Evolutionary conservation across 2,329 filamentous ascomycete genomes (phyloP).

Genomic region (Chaetomiaceae sp.): DNA sequence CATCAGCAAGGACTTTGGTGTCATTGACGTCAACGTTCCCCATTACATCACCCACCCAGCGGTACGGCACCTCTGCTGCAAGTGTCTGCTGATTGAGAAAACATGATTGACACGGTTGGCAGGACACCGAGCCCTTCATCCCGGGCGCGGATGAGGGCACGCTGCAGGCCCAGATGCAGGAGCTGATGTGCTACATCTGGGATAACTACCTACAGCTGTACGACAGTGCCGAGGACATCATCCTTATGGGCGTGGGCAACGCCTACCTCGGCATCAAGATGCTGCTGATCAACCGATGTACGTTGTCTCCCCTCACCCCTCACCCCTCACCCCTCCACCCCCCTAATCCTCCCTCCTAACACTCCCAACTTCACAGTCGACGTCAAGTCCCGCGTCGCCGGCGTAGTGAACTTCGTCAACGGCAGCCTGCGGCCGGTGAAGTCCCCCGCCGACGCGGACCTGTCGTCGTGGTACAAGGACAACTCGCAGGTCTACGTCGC

Average conservation of each 20-base stretch:
- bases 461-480: constrained; percentile 76
- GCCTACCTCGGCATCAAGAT: constrained; percentile 79
- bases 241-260: constrained; percentile 84
- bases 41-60: constrained; percentile 63
- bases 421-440: constrained; percentile 71
- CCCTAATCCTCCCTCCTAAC: background rate
- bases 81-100: background rate
- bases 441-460: constrained; percentile 66
- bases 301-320: constrained; percentile 13
- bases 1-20: constrained; percentile 64
- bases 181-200: constrained; percentile 84
- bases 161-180: constrained; percentile 56
- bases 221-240: constrained; percentile 64
- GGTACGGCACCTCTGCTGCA: constrained; percentile 31
- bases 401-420: constrained; percentile 75
- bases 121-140: constrained; percentile 45
- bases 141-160: constrained; percentile 40
- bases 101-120: constrained; percentile 17
- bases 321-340: constrained; percentile 10
- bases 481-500: constrained; percentile 77
- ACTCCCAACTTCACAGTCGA: constrained; percentile 33
- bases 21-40: constrained; percentile 90
- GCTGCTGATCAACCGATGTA: constrained; percentile 71
- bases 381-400: constrained; percentile 61
- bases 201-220: constrained; percentile 90